Evolutionary conservation across 768 basidiomycete species (phyloP).

Genomic region (Tricholoma furcatifolium): DNA sequence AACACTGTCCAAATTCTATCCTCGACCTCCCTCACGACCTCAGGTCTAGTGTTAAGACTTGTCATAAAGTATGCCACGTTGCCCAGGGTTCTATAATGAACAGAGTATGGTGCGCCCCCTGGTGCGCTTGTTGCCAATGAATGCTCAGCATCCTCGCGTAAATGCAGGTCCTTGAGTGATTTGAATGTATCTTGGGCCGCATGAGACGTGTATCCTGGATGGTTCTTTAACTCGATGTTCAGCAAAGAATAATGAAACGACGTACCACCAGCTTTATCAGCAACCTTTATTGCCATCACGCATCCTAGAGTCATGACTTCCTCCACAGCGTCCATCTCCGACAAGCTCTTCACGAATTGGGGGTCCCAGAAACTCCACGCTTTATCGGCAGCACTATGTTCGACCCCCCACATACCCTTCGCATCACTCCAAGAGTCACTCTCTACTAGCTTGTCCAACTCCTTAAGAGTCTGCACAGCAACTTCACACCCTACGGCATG

Average conservation of each 20-base stretch:
- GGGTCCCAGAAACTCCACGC: constrained; percentile 92
- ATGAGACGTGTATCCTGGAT: constrained; percentile 55
- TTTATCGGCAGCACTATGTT: constrained; percentile 5
- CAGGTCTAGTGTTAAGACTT: constrained; percentile 68
- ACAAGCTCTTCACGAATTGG: constrained; percentile 63
- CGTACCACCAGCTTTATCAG: constrained; percentile 55
- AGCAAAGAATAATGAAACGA: background rate
- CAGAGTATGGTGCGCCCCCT: constrained; percentile 56
- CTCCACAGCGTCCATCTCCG: constrained; percentile 52
- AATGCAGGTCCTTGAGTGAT: constrained; percentile 38
- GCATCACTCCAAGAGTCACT: constrained; percentile 62
- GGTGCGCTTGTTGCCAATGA: constrained; percentile 38
- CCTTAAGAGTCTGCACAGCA: constrained; percentile 73
- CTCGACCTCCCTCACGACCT: constrained; percentile 58
- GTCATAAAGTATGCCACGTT: constrained; percentile 93
- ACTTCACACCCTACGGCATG: constrained; percentile 92
- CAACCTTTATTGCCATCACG: constrained; percentile 77
- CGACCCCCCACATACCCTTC: constrained; percentile 52
- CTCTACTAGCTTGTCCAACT: constrained; percentile 51
- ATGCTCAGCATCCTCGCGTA: constrained; percentile 13
- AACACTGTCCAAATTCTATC: constrained; percentile 53
- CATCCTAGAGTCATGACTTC: constrained; percentile 88
- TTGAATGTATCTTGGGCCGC: constrained; percentile 63
- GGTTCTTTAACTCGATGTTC: background rate
- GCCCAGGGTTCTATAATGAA: constrained; percentile 88